These are phyloP conservation scores for Croton laevigatus DNA, from an alignment of 441 rosid genomes.

Conservation along the genomic window DNA sequence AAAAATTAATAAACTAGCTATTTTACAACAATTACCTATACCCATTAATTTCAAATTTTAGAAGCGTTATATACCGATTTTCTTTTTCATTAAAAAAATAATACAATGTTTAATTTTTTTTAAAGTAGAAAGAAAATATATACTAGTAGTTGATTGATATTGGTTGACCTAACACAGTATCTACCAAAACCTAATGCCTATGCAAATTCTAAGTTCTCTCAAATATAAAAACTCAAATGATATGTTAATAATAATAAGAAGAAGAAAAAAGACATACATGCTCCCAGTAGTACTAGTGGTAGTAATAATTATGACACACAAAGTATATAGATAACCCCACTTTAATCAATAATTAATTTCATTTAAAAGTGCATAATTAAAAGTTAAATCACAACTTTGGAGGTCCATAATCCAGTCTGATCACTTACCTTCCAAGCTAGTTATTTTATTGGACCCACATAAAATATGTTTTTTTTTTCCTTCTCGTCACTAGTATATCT, in stretches of 20 bases:
- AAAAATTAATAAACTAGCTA: too few relatives aligned
- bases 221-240: constrained; percentile 35
- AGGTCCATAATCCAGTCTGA: constrained; percentile 27
- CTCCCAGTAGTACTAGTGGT: constrained; percentile 28
- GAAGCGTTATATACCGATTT: too few relatives aligned
- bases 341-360: neutral
- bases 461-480: neutral
- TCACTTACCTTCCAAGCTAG: constrained; percentile 14
- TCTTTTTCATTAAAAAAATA: too few relatives aligned
- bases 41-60: too few relatives aligned
- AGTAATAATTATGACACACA: constrained; percentile 35
- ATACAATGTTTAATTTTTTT: too few relatives aligned
- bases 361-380: constrained; percentile 13
- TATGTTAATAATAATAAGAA: constrained; percentile 29
- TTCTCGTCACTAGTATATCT: constrained; percentile 5
- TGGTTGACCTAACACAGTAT: too few relatives aligned
- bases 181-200: neutral
- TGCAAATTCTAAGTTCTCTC: constrained; percentile 27
- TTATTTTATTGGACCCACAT: constrained; percentile 27
- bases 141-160: too few relatives aligned
- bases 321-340: constrained; percentile 25
- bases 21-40: too few relatives aligned
- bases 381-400: constrained; percentile 32
- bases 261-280: neutral
- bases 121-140: too few relatives aligned